Evolutionary conservation across 768 basidiomycete genomes (phyloP).

Genomic region (Boletus tylopilopsis): DNA sequence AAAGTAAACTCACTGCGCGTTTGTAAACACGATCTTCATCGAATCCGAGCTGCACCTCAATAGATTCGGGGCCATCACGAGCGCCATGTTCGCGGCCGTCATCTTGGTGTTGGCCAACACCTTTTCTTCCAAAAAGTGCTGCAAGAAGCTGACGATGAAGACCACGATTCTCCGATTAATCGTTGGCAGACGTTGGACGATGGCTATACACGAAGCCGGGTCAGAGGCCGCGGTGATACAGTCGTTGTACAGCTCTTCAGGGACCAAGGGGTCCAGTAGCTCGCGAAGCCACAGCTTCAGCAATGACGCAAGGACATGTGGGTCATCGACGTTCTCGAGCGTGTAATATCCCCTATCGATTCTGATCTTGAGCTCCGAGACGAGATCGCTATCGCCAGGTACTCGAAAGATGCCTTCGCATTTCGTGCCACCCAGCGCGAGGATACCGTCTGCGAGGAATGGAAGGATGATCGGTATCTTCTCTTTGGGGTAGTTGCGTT

Average conservation of each 20-base stretch:
- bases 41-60: constrained; percentile 82
- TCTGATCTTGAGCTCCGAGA: constrained; percentile 83
- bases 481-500: constrained; percentile 78
- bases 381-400: constrained; percentile 85
- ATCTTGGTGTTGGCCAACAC: constrained; percentile 78
- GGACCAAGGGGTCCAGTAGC: constrained; percentile 87
- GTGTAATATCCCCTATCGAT: constrained; percentile 92
- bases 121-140: constrained; percentile 79
- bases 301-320: constrained; percentile 83
- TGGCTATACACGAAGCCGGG: constrained; percentile 64
- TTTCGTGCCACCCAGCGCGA: constrained; percentile 81
- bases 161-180: constrained; percentile 83
- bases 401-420: constrained; percentile 92
- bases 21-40: constrained; percentile 88
- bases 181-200: constrained; percentile 76
- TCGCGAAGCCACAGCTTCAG: constrained; percentile 94
- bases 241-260: constrained; percentile 88
- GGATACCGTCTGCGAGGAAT: constrained; percentile 88
- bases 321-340: constrained; percentile 85
- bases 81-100: constrained; percentile 83
- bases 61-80: constrained; percentile 92
- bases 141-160: constrained; percentile 88
- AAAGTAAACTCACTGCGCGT: constrained; percentile 77
- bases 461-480: constrained; percentile 91
- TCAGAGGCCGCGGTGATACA: constrained; percentile 70